phyloP scores from a whole-genome alignment of 805 yeast species.

The Myxozyma nipponensis region DNA sequence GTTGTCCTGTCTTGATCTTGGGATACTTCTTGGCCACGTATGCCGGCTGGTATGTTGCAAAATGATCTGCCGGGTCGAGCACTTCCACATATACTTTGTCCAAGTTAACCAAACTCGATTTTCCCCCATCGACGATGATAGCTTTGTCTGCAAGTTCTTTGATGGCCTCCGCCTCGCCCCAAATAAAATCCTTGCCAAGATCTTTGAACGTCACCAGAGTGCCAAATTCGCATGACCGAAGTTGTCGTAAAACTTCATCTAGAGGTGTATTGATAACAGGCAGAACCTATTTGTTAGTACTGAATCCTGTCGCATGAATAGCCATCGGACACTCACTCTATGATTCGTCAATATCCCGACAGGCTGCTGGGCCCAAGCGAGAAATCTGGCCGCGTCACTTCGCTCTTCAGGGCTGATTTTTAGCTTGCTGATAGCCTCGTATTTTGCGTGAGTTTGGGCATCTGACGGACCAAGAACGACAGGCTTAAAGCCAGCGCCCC shows the following conservation, averaged over 20 bases:
- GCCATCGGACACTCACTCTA: conserved; percentile 14
- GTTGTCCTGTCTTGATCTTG: background rate
- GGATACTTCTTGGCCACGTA: conserved; percentile 18
- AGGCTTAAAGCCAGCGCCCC: conserved; percentile 34
- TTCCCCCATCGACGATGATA: background rate
- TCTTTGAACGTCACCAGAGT: conserved; percentile 25
- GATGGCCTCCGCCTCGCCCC: conserved; percentile 13
- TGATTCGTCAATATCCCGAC: conserved; percentile 32
- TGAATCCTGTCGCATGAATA: background rate
- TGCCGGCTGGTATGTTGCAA: conserved; percentile 29
- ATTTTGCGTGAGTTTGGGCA: conserved; percentile 24
- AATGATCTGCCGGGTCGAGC: background rate
- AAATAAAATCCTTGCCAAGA: conserved; percentile 22
- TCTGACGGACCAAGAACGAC: conserved; percentile 27
- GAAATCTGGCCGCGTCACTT: conserved; percentile 14
- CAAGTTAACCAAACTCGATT: background rate
- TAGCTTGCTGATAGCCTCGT: conserved; percentile 10
- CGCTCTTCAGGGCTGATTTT: conserved; percentile 9
- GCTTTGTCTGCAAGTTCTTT: conserved; percentile 3
- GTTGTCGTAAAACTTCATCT: conserved; percentile 12
- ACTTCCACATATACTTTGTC: background rate
- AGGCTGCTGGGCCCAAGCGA: conserved; percentile 32
- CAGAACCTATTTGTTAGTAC: conserved; percentile 10
- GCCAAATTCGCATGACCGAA: conserved; percentile 27
- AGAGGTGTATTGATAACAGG: conserved; percentile 27